Conservation (phyloP, 257 asterid genomes). For the Rubia yunnanensis region DNA sequence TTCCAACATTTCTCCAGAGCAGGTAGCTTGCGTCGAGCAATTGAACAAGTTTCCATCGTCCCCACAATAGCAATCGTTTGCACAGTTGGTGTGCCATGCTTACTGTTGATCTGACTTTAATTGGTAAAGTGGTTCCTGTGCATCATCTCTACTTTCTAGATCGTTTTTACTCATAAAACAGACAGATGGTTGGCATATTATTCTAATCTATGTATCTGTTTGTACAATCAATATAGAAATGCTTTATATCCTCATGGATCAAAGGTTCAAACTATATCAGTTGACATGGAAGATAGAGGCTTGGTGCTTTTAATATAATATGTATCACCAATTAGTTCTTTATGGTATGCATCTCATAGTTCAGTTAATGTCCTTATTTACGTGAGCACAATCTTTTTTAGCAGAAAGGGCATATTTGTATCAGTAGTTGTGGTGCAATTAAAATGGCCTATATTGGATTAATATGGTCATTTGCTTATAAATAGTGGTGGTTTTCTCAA, state of each 20-base stretch:
- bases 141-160: not conserved
- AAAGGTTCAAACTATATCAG: not conserved
- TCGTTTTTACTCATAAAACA: not conserved
- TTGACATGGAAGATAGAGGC: not conserved
- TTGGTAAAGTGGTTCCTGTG: conserved; percentile 4
- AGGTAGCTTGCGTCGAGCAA: conserved; percentile 60
- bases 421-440: not conserved
- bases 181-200: not conserved
- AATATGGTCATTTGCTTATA: not conserved
- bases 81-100: conserved; percentile 49
- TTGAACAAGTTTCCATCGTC: conserved; percentile 74
- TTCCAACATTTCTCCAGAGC: conserved; percentile 73
- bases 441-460: not conserved
- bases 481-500: not conserved
- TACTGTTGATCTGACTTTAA: conserved; percentile 52
- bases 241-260: not conserved
- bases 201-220: not conserved
- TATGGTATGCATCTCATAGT: not conserved
- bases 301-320: not conserved
- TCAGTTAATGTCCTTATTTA: not conserved
- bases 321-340: not conserved
- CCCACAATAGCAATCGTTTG: conserved; percentile 74
- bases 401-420: not conserved
- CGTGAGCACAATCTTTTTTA: not conserved
- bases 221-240: not conserved